Conservation (phyloP, 352 stramenopile genomes). For the Phytophthora meadii region DNA sequence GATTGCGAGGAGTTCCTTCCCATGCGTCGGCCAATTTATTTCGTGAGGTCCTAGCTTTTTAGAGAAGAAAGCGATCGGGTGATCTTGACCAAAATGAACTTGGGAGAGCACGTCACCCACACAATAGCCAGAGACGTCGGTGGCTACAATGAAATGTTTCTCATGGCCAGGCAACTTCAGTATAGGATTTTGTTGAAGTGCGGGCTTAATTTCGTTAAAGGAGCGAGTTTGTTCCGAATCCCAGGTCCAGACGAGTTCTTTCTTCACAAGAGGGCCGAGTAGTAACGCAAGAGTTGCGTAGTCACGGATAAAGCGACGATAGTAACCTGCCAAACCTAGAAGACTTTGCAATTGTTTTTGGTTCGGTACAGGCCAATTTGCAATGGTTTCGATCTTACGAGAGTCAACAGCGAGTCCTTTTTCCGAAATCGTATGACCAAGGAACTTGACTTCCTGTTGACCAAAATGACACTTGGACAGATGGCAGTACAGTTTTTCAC, state of each 20-base stretch:
- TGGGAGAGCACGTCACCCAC: too few species aligned
- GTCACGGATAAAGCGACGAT: constrained; percentile 36
- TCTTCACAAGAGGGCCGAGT: constrained; percentile 32
- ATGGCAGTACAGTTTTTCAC: constrained; percentile 26
- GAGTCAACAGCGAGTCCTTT: constrained; percentile 29
- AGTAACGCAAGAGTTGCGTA: constrained; percentile 28
- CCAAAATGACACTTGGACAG: constrained; percentile 37
- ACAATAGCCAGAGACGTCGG: too few species aligned
- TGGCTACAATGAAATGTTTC: too few species aligned
- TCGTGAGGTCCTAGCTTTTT: too few species aligned
- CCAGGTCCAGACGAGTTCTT: constrained; percentile 24
- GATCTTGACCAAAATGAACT: too few species aligned
- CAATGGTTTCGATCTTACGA: constrained; percentile 34
- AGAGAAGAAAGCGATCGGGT: too few species aligned
- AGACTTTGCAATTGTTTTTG: constrained; percentile 34
- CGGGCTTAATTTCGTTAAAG: constrained; percentile 22
- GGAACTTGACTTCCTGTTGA: constrained; percentile 1
- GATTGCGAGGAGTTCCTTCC: too few species aligned
- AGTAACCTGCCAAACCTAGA: constrained; percentile 35
- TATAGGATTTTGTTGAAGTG: too few species aligned
- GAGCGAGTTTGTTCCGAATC: constrained; percentile 7
- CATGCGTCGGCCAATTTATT: too few species aligned
- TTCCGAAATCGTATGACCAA: constrained; percentile 29
- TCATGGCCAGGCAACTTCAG: too few species aligned
- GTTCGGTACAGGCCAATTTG: constrained; percentile 6